Percentiles rank a stretch among this genome's conserved stretches.
Evolutionary conservation across 352 stramenopile species (phyloP).

Genomic region (Lagenidium sp.): DNA sequence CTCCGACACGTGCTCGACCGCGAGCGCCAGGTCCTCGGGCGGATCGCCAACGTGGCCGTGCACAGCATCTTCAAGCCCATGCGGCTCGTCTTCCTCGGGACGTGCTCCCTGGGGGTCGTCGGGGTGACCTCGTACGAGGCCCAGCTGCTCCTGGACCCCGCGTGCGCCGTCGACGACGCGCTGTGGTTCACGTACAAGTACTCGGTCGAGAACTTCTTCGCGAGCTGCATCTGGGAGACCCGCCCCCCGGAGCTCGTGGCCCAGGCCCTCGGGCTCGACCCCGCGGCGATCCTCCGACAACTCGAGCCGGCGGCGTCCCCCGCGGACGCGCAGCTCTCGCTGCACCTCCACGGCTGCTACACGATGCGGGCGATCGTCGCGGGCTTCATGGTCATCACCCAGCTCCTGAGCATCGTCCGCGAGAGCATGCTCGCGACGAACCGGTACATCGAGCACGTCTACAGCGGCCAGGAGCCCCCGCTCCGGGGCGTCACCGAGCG

Average conservation of each 20-base stretch:
- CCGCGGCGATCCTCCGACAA: constrained; percentile 16
- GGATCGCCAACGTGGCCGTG: constrained; percentile 31
- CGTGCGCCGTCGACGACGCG: constrained; percentile 15
- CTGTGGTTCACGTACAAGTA: constrained; percentile 46
- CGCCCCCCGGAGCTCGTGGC: constrained; percentile 28
- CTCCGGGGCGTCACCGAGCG: constrained; percentile 43
- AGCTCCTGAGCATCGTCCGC: constrained; percentile 52
- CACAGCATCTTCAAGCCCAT: constrained; percentile 36
- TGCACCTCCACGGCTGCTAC: constrained; percentile 32
- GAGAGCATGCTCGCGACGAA: constrained; percentile 32
- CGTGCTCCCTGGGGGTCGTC: constrained; percentile 35
- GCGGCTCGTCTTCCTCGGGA: constrained; percentile 29
- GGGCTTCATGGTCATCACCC: constrained; percentile 54
- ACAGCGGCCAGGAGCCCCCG: constrained; percentile 32
- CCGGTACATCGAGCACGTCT: constrained; percentile 42
- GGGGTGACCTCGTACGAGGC: constrained; percentile 40
- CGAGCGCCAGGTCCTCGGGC: constrained; percentile 33
- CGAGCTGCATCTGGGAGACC: constrained; percentile 60
- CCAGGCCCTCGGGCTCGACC: constrained; percentile 27
- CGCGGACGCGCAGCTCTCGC: constrained; percentile 24
- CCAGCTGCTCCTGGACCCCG: constrained; percentile 26
- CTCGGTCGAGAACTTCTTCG: constrained; percentile 46
- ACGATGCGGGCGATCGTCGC: constrained; percentile 39
- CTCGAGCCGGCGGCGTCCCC: constrained; percentile 22
- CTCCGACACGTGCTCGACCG: constrained; percentile 21